Evolutionary conservation across 495 filamentous ascomycete genomes (phyloP), one percentile per base, ranked within the genome.

Genomic region (Cercophora newfieldiana): DNA sequence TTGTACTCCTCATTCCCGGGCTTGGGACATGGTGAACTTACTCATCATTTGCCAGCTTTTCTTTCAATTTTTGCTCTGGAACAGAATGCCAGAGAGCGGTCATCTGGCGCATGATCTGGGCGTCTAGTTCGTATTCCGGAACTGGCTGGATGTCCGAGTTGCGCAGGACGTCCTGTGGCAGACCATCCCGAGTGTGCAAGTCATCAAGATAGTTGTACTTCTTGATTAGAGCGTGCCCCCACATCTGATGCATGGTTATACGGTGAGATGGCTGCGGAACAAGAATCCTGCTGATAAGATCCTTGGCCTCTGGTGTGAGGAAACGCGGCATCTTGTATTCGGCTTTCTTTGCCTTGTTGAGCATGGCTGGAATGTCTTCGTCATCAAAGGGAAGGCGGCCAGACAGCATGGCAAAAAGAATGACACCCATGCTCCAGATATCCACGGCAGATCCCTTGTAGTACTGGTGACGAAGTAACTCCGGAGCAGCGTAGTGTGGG

Each of bases 401-500:
- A 22, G 88, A 86, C 24, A 99, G 81, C 73, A 94, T 84, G 16
- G 90, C 93, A 70, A 88, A 98, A 0, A 99, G 78, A 30, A 98
- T 93, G 6, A 97, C 88, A 7, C 95, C 95, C 74, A 94, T 90
- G 75, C 92, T 96, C 95, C 95, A 99, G 61, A 97, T 89, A 69
- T 99, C 95, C 0, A 89, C 91, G 69, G 85, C 87, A 59, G 90
- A 88, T 19, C 94, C 96, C 66, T 91, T 88, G 72, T 99, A 99
- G 25, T 78, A 78, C 25, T 81, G 75, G 10, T 85, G 86, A 29
- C 85, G 80, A 26, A 97, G 88, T 53, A 99, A 86, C 74, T 99
- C 95, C 0, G 95, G 95, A 0, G 95, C 93, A 2, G 92, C 93
- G 70, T 98, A 98, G 76, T 98, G 95, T 4, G 94, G 94, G 65